Evolutionary conservation across 2,329 filamentous ascomycete genomes (phyloP).

Genomic region (Elsinoe batatas): DNA sequence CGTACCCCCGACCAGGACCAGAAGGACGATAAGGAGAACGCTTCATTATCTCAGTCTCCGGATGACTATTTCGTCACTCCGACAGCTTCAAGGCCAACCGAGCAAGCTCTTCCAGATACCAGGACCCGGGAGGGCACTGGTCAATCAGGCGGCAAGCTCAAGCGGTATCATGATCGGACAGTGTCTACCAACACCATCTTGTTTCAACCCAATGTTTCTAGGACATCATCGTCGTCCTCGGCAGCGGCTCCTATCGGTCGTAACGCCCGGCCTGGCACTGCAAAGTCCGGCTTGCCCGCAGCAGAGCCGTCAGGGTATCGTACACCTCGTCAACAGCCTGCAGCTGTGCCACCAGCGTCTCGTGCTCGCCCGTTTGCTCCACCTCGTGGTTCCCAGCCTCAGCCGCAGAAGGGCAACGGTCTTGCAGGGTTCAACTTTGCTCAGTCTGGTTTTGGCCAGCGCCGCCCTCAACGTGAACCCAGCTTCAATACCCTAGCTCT

Average conservation of each 20-base stretch:
- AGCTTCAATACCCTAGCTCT: constrained; percentile 54
- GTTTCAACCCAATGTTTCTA: constrained; percentile 55
- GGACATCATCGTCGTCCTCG: constrained; percentile 21
- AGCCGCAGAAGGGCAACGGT: constrained; percentile 46
- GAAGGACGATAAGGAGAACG: constrained; percentile 9
- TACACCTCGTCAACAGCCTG: constrained; percentile 33
- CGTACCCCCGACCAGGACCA: constrained; percentile 13
- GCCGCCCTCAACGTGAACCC: constrained; percentile 35
- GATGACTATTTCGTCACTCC: constrained; percentile 8
- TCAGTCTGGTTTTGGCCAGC: constrained; percentile 3
- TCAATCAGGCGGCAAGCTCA: constrained; percentile 10
- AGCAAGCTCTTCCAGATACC: constrained; percentile 10
- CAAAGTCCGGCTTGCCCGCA: constrained; percentile 32
- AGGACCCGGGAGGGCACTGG: constrained; percentile 15
- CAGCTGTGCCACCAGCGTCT: constrained; percentile 19
- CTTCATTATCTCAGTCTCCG: neutral
- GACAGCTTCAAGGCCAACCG: neutral
- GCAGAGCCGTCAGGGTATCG: constrained; percentile 30
- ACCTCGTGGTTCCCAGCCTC: constrained; percentile 43
- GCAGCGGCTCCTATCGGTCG: neutral
- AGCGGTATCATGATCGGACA: constrained; percentile 55
- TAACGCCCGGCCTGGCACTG: constrained; percentile 17
- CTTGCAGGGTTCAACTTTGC: constrained; percentile 26
- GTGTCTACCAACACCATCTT: constrained; percentile 75
- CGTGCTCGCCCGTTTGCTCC: constrained; percentile 50